These are phyloP conservation scores for Amanita exitialis DNA, from an alignment of 768 basidiomycete species.

Conservation along the genomic window DNA sequence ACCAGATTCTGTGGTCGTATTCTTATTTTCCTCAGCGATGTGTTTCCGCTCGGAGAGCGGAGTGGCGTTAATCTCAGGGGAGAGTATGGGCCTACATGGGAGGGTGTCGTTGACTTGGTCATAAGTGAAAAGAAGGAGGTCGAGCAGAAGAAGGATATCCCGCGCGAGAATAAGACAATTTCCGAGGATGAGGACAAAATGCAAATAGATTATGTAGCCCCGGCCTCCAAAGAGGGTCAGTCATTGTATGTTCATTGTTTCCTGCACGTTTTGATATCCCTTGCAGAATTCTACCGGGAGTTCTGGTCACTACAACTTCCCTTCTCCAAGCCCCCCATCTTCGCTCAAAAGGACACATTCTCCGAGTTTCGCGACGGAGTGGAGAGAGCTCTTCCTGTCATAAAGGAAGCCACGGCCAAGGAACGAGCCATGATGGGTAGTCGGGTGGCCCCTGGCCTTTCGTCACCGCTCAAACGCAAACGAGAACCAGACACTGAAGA, in stretches of 20 bases:
- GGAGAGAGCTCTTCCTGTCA: conserved; percentile 62
- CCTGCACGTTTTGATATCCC: background rate
- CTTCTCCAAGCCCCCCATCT: conserved; percentile 73
- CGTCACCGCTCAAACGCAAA: conserved; percentile 48
- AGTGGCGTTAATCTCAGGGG: conserved; percentile 90
- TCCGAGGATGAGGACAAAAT: conserved; percentile 36
- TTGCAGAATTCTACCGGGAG: conserved; percentile 67
- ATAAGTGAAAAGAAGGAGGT: conserved; percentile 22
- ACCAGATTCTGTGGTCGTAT: conserved; percentile 88
- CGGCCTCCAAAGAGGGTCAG: conserved; percentile 52
- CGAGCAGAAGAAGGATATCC: conserved; percentile 17
- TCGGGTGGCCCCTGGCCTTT: conserved; percentile 30
- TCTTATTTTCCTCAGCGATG: conserved; percentile 74
- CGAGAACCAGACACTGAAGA: conserved; percentile 52
- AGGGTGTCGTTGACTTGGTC: conserved; percentile 40
- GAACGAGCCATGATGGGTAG: conserved; percentile 86
- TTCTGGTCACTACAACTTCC: conserved; percentile 87
- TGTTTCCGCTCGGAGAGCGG: conserved; percentile 81
- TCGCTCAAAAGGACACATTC: conserved; percentile 47
- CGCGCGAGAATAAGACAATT: conserved; percentile 12
- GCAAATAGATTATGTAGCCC: conserved; percentile 41
- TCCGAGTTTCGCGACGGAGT: conserved; percentile 61
- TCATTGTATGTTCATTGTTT: background rate
- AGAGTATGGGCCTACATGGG: conserved; percentile 76
- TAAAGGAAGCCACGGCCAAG: conserved; percentile 80